A percentile compares a stretch with the other conserved stretches of the same genome.
Conservation (phyloP, 169 alveolate species). For the Eimeria sp. region DNA sequence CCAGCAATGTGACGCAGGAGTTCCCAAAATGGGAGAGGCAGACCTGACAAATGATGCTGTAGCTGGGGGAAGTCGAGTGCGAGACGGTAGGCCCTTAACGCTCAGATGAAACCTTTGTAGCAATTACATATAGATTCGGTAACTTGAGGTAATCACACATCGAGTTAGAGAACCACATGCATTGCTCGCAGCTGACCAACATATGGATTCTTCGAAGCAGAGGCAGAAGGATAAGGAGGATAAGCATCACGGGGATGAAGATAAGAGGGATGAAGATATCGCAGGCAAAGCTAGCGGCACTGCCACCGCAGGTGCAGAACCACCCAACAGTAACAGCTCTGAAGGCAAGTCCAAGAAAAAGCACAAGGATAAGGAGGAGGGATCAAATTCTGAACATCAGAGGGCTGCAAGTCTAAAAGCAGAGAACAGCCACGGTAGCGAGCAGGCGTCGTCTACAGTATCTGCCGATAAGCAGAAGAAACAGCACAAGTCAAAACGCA, state of each 20-base stretch:
- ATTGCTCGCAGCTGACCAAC: conserved; percentile 12
- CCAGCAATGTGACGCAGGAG: background rate
- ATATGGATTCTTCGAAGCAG: background rate
- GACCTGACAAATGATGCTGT: background rate
- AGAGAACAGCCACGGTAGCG: conserved; percentile 2
- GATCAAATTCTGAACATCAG: background rate
- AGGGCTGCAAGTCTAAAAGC: background rate
- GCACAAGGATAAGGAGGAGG: conserved; percentile 46
- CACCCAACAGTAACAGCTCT: background rate
- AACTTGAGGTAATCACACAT: background rate
- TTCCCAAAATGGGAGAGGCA: background rate
- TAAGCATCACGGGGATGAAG: background rate
- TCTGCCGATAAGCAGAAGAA: conserved; percentile 25
- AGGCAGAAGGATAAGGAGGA: background rate
- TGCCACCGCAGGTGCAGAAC: background rate
- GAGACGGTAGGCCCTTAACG: background rate
- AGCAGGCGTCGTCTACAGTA: background rate
- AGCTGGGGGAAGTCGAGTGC: background rate
- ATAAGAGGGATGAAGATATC: background rate
- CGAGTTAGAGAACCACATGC: background rate
- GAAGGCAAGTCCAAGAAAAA: conserved; percentile 22
- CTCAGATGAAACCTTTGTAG: background rate
- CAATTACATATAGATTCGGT: background rate
- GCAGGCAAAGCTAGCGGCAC: background rate
- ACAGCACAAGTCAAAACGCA: conserved; percentile 47